Base-by-base conservation (phyloP, 164 flowering plant genomes). In the Santalum album region DNA sequence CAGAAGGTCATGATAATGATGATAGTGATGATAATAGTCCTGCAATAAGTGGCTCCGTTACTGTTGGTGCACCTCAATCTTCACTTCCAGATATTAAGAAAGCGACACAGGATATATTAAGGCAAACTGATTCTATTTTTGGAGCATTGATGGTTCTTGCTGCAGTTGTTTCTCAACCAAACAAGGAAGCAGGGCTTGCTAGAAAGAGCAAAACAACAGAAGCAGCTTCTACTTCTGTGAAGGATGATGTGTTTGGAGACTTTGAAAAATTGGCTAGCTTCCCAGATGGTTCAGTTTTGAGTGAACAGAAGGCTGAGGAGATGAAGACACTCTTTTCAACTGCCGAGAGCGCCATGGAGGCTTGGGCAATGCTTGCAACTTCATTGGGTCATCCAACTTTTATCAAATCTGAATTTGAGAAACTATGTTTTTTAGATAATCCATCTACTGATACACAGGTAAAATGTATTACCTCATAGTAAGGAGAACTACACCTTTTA, bases 311-410 rank as follows among this genome's bases (percentile, higher is more conserved):
- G 61, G 78, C 86, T 54, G 96, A 83, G 69, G 96, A 89, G 75
- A 87, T 82, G 89, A 92, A 66, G 65, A 70, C 70, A 55, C 82
- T 92, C 5, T 92, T 92, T 67, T 65, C 82, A 49, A 78, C 82
- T 50, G 99, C 99, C 55, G 99, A 92, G 74, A 92, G 81, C 74
- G 99, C 99, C 54, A 84, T 92, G 96, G 99, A 92, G 66, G 99
- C 99, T 25, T 92, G 99, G 98, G 99, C 99, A 34, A 76, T 92
- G 96, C 90, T 92, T 64, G 91, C 96, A 35, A 80, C 87, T 58
- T 79, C 99, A 24, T 58, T 89, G 63, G 99, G 99, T 43, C 96
- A 83, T 53, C 86, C 96, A 32, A 92, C 87, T 72, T 87, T 92
- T 58, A 83, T 92, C 35, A 89, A 85, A 67, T 92, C 99, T 39